Evolutionary conservation across 768 basidiomycete genomes (phyloP), one percentile per base, ranked within the genome.

Genomic region (Dentipellis fragilis): DNA sequence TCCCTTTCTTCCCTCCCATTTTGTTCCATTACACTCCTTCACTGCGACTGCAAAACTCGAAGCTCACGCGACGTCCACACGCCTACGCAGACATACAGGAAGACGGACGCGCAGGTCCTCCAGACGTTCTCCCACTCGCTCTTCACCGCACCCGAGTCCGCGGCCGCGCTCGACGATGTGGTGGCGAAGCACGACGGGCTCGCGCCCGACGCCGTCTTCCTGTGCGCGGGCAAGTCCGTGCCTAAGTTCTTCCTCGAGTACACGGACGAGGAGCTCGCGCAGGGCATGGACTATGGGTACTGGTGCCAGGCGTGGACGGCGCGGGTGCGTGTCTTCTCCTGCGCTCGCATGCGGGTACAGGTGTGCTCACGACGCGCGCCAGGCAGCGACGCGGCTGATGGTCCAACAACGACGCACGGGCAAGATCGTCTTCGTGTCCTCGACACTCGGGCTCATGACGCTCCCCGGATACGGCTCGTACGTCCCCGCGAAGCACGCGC

Each of bases 371-470:
- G n/a, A n/a, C n/a, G n/a, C n/a, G n/a, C n/a, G n/a, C n/a, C 17
- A 92, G 85, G 81, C 81, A 38, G 84, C 83, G 0, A 73, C 79
- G n/a, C 84, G 81, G 68, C 69, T 74, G 63, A 85, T 87, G 75
- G 80, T 80, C 19, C 72, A 74, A 48, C 69, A 77, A 22, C 72
- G 76, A 35, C 68, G 71, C 17, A 76, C 78, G 57, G 80, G 85
- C 12, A 89, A 85, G 64, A 83, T 92, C 45, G 73, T 88, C 85
- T n/a, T n/a, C n/a, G n/a, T n/a, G n/a, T n/a, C n/a, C n/a, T n/a
- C n/a, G n/a, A n/a, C n/a, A n/a, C n/a, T n/a, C n/a, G n/a, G n/a
- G n/a, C n/a, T n/a, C n/a, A n/a, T n/a, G n/a, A n/a, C n/a, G n/a
- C n/a, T n/a, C n/a, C n/a, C n/a, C n/a, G n/a, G n/a, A n/a, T n/a